phyloP scores from a whole-genome alignment of 352 stramenopile genomes.

The Phytopythium helicoides region DNA sequence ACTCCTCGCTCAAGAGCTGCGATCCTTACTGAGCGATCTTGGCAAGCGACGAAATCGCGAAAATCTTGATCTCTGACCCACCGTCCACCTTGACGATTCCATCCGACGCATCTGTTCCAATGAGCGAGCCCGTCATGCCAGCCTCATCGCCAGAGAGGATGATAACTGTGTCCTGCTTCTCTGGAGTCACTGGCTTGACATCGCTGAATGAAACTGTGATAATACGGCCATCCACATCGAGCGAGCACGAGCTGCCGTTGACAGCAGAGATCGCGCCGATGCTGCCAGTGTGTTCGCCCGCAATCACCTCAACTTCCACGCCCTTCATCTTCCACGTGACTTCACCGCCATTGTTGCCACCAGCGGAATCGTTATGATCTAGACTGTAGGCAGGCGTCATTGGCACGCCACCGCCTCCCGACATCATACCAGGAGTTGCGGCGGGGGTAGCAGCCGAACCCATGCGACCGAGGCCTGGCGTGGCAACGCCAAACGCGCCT shows the following conservation, averaged over 20 bases:
- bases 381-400: slow-evolving; percentile 78
- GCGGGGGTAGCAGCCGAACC: slow-evolving; percentile 60
- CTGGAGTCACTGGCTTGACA: slow-evolving; percentile 73
- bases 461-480: slow-evolving; percentile 68
- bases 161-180: slow-evolving; percentile 88
- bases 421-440: slow-evolving; percentile 74
- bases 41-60: slow-evolving; percentile 72
- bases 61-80: slow-evolving; percentile 90
- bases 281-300: slow-evolving; percentile 62
- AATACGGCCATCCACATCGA: slow-evolving; percentile 76
- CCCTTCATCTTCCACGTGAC: slow-evolving; percentile 89
- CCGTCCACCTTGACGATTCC: slow-evolving; percentile 89
- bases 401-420: slow-evolving; percentile 48
- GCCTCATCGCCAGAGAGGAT: slow-evolving; percentile 86
- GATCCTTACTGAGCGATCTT: slow-evolving; percentile 78
- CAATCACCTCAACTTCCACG: slow-evolving; percentile 77
- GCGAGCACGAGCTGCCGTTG: slow-evolving; percentile 63
- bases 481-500: slow-evolving; percentile 72
- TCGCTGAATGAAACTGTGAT: slow-evolving; percentile 65
- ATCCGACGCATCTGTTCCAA: slow-evolving; percentile 83
- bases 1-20: neutral
- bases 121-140: slow-evolving; percentile 78
- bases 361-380: slow-evolving; percentile 36
- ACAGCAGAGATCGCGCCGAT: slow-evolving; percentile 78
- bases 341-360: slow-evolving; percentile 45